Evolutionary conservation across 1,284 basidiomycete species (phyloP).

Genomic region (Malassezia equina): DNA sequence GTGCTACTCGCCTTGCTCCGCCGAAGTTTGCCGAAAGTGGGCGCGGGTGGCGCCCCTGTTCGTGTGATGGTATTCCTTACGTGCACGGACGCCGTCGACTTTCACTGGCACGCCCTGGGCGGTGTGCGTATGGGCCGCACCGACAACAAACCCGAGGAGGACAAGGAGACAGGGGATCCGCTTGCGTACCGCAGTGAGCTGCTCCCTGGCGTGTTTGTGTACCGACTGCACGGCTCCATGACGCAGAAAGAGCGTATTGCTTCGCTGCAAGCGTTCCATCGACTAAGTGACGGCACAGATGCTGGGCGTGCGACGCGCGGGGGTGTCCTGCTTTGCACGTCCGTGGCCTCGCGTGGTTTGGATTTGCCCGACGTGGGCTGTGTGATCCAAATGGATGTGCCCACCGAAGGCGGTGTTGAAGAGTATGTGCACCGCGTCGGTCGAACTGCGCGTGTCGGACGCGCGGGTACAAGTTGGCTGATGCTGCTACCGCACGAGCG

Average conservation of each 20-base stretch:
- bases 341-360: constrained; percentile 92
- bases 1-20: constrained; percentile 68
- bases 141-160: constrained; percentile 21
- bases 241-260: constrained; percentile 69
- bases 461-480: constrained; percentile 77
- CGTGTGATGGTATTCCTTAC: constrained; percentile 87
- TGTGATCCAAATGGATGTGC: constrained; percentile 91
- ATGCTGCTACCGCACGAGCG: constrained; percentile 75
- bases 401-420: constrained; percentile 88
- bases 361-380: constrained; percentile 88
- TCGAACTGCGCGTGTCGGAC: constrained; percentile 88
- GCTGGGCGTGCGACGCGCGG: constrained; percentile 15
- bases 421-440: constrained; percentile 97
- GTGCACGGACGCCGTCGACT: constrained; percentile 95
- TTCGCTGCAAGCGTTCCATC: constrained; percentile 70
- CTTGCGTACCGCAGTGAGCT: constrained; percentile 54
- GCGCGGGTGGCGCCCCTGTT: constrained; percentile 36
- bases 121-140: constrained; percentile 60
- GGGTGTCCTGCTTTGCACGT: constrained; percentile 80
- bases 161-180: constrained; percentile 20
- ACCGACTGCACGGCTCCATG: constrained; percentile 87
- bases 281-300: constrained; percentile 4
- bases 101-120: constrained; percentile 82
- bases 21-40: constrained; percentile 56
- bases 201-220: constrained; percentile 63